Percentiles rank a stretch among this genome's conserved stretches.
phyloP scores from a whole-genome alignment of 345 rosid genomes.

The Geranium rotundifolium region DNA sequence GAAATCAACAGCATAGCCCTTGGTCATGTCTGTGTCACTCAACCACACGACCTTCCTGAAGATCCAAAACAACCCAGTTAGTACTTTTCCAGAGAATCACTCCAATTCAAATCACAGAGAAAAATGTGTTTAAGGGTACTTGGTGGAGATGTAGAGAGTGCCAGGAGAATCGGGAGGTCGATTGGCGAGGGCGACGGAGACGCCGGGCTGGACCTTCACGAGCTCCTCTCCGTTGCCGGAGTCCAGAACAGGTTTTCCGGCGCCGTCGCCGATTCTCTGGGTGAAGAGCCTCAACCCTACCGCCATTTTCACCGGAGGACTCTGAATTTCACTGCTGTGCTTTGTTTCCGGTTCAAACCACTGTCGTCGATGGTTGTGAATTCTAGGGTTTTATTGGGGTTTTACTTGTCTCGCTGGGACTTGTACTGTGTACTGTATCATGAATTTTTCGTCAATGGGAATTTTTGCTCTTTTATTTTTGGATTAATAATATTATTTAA shows the following conservation, averaged over 20 bases:
- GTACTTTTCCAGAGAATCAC: too few species aligned
- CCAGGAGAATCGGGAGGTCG: slow-evolving; percentile 62
- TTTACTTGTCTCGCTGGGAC: too few species aligned
- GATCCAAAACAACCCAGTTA: neutral
- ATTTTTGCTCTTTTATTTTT: too few species aligned
- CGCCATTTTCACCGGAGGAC: slow-evolving; percentile 42
- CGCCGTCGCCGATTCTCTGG: slow-evolving; percentile 35
- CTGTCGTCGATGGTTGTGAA: too few species aligned
- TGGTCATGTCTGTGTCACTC: slow-evolving; percentile 55
- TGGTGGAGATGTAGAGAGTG: slow-evolving; percentile 75
- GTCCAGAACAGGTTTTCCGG: slow-evolving; percentile 60
- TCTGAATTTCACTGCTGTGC: too few species aligned
- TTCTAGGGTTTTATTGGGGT: too few species aligned
- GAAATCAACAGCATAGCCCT: slow-evolving; percentile 85
- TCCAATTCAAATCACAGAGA: neutral
- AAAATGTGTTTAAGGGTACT: slow-evolving; percentile 17
- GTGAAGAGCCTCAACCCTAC: slow-evolving; percentile 59
- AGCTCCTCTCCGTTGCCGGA: slow-evolving; percentile 62
- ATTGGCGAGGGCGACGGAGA: slow-evolving; percentile 58
- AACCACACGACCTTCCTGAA: slow-evolving; percentile 79
- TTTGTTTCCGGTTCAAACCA: too few species aligned
- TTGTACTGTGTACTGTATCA: too few species aligned
- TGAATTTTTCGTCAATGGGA: too few species aligned
- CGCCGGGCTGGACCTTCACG: slow-evolving; percentile 56
- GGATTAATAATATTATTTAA: too few species aligned